Percentiles rank a stretch among this genome's conserved stretches.
Evolutionary conservation across 1,139 yeast species (phyloP).

Genomic region (Pichia sp.): DNA sequence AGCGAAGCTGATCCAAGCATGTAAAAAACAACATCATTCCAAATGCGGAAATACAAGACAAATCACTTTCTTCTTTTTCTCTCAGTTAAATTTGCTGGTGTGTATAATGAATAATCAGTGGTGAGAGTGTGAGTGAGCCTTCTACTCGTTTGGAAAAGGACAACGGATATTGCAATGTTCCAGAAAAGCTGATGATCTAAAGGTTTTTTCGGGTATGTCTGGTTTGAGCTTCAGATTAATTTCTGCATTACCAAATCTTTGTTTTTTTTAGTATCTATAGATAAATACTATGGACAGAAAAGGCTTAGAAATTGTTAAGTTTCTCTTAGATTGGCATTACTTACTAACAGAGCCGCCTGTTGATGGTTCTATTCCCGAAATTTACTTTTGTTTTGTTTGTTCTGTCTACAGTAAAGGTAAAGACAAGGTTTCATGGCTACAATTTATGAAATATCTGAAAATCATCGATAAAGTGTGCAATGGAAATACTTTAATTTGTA

Average conservation of each 20-base stretch:
- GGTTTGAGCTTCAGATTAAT: no score
- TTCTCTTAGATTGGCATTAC: conserved; percentile 27
- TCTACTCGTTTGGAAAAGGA: no score
- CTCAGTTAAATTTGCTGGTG: no score
- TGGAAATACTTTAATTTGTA: conserved; percentile 20
- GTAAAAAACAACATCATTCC: neutral
- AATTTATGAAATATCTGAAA: conserved; percentile 24
- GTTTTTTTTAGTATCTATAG: no score
- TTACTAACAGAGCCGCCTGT: conserved; percentile 26
- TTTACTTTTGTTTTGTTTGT: conserved; percentile 27
- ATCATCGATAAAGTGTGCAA: conserved; percentile 20
- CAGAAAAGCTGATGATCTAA: no score
- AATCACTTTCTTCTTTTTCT: neutral
- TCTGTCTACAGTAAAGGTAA: conserved; percentile 26
- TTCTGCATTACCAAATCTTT: no score
- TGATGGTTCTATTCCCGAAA: conserved; percentile 26
- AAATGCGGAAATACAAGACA: neutral
- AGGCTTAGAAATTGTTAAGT: conserved; percentile 24
- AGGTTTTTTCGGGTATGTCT: no score
- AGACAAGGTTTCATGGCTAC: conserved; percentile 30
- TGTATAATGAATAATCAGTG: no score
- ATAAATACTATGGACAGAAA: conserved; percentile 23
- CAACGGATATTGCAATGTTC: no score
- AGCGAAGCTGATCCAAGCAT: no score
- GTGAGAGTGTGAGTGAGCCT: no score